phyloP scores from a whole-genome alignment of 2,329 filamentous ascomycete genomes.

The Rhynchosporium secalis region DNA sequence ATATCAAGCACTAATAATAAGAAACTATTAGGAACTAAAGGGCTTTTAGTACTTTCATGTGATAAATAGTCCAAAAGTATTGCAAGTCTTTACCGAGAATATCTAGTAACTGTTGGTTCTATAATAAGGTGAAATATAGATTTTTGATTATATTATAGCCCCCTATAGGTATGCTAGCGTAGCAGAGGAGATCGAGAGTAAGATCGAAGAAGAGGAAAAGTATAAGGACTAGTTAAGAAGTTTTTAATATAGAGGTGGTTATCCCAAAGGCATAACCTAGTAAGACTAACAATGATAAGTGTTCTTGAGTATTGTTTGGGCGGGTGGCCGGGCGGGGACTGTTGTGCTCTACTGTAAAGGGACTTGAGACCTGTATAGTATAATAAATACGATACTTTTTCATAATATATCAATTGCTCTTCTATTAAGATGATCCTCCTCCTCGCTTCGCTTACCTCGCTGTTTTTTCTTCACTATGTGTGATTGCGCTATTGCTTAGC shows the following conservation, averaged over 20 bases:
- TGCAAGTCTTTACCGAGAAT: conserved; percentile 1
- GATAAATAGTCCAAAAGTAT: conserved; percentile 2
- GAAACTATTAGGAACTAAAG: not conserved
- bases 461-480: no score
- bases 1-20: conserved; percentile 1
- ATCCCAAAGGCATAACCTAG: no score
- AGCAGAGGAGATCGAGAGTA: not conserved
- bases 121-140: not conserved
- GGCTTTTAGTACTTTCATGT: conserved; percentile 1
- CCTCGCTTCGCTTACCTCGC: no score
- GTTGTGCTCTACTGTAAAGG: no score
- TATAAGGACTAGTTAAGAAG: not conserved
- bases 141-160: conserved; percentile 1
- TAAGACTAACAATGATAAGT: no score
- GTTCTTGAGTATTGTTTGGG: no score
- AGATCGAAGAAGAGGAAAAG: conserved; percentile 5
- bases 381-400: no score
- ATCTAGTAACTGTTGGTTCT: not conserved
- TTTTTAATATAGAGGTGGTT: not conserved
- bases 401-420: no score
- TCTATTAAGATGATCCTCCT: no score
- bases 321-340: no score
- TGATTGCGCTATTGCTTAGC: no score
- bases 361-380: no score
- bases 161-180: not conserved